These are phyloP conservation scores for Didymella keratinophila DNA, from an alignment of 2,329 filamentous ascomycete genomes.

Conservation along the genomic window DNA sequence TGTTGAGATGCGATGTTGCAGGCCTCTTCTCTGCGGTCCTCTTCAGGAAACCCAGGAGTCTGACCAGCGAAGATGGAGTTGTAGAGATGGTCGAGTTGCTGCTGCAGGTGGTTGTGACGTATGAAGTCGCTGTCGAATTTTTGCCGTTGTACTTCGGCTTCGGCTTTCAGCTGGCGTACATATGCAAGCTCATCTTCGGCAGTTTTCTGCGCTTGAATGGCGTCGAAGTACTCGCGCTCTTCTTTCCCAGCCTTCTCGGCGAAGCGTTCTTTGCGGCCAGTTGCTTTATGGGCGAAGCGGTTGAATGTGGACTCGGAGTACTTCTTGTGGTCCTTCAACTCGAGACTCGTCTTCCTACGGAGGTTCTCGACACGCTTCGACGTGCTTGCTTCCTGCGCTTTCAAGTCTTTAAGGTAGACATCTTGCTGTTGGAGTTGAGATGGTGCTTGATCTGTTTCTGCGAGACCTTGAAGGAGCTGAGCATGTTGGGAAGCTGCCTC, in stretches of 20 bases:
- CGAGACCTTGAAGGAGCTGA: conserved; percentile 35
- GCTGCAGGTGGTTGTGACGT: conserved; percentile 33
- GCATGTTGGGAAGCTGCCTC: conserved; percentile 38
- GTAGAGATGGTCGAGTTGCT: conserved; percentile 42
- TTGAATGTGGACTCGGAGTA: conserved; percentile 45
- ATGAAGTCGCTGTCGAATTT: conserved; percentile 27
- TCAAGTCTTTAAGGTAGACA: conserved; percentile 40
- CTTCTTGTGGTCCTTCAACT: conserved; percentile 45
- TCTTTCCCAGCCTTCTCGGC: conserved; percentile 46
- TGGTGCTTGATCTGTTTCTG: conserved; percentile 41
- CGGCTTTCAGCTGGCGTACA: conserved; percentile 31
- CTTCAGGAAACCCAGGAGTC: conserved; percentile 45
- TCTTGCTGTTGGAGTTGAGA: conserved; percentile 44
- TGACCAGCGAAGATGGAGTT: conserved; percentile 44
- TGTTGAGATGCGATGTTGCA: conserved; percentile 26
- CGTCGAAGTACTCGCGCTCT: conserved; percentile 47
- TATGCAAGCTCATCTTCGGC: conserved; percentile 44
- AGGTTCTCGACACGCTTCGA: conserved; percentile 29
- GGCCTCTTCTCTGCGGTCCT: conserved; percentile 39
- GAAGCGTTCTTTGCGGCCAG: conserved; percentile 39
- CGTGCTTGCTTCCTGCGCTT: conserved; percentile 32
- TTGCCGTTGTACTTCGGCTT: conserved; percentile 33
- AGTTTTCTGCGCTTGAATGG: conserved; percentile 43
- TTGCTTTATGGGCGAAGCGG: conserved; percentile 44
- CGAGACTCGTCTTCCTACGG: conserved; percentile 28